A percentile compares a stretch with the other conserved stretches of the same genome.
Evolutionary conservation across 2,329 filamentous ascomycete genomes (phyloP).

Genomic region (Cordyceps pruinosa): DNA sequence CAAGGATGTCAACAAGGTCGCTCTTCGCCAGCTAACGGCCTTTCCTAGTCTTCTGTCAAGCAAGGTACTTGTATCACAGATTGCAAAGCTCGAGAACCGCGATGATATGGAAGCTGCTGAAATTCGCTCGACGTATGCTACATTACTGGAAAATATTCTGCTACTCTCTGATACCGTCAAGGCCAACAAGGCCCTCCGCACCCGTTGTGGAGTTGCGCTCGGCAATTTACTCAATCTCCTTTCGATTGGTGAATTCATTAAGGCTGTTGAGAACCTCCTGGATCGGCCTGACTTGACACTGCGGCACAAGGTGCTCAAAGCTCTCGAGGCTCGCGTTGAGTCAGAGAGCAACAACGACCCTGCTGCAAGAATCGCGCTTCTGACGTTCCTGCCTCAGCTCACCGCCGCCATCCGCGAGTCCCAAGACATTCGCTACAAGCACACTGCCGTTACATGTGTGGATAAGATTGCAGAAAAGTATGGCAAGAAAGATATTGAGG

Average conservation of each 20-base stretch:
- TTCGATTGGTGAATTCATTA: slow-evolving; percentile 82
- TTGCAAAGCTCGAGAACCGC: slow-evolving; percentile 48
- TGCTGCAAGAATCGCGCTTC: slow-evolving; percentile 60
- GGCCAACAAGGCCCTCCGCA: slow-evolving; percentile 47
- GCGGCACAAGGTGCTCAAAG: slow-evolving; percentile 71
- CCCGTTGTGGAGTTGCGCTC: slow-evolving; percentile 61
- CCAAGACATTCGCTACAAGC: slow-evolving; percentile 67
- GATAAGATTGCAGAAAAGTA: slow-evolving; percentile 93
- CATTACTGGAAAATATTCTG: slow-evolving; percentile 59
- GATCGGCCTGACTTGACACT: slow-evolving; percentile 67
- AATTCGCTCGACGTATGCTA: slow-evolving; percentile 61
- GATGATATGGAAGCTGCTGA: slow-evolving; percentile 62
- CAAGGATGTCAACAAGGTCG: slow-evolving; percentile 44
- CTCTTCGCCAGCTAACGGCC: slow-evolving; percentile 48
- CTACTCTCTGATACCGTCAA: slow-evolving; percentile 59
- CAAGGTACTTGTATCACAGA: slow-evolving; percentile 48
- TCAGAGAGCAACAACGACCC: slow-evolving; percentile 63
- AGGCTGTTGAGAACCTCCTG: slow-evolving; percentile 76
- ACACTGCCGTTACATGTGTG: slow-evolving; percentile 80
- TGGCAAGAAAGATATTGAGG: slow-evolving; percentile 80
- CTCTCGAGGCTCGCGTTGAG: slow-evolving; percentile 73
- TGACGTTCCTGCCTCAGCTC: slow-evolving; percentile 73
- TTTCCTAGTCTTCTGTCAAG: slow-evolving; percentile 53
- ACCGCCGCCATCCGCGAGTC: slow-evolving; percentile 69
- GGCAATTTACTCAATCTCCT: slow-evolving; percentile 76